Conservation (phyloP, 257 asterid species). For the Jacaranda mimosifolia region DNA sequence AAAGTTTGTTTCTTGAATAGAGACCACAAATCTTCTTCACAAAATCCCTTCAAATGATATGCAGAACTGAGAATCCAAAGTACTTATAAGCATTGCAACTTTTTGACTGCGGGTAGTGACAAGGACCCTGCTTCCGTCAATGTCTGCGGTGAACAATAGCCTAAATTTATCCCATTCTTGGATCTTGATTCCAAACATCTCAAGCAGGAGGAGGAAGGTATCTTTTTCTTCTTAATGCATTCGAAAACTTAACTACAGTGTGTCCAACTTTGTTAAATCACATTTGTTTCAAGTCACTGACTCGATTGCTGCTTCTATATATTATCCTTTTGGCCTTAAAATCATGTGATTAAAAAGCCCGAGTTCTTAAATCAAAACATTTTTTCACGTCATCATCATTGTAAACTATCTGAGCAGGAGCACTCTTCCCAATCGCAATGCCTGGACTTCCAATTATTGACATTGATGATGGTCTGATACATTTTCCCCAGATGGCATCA, state of each 20-base stretch:
- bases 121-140: conserved; percentile 41
- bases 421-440: conserved; percentile 17
- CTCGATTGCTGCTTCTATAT: no score
- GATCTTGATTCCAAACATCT: conserved; percentile 45
- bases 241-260: neutral
- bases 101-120: conserved; percentile 33
- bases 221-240: conserved; percentile 29
- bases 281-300: no score
- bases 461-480: neutral
- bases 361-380: conserved; percentile 30
- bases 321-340: conserved; percentile 29
- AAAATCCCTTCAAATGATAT: conserved; percentile 34
- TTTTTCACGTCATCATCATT: conserved; percentile 39
- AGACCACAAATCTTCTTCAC: conserved; percentile 39
- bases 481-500: conserved; percentile 22
- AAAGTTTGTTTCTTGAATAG: conserved; percentile 38
- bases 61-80: neutral
- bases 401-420: neutral
- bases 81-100: conserved; percentile 13
- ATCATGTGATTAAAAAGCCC: conserved; percentile 15
- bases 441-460: conserved; percentile 41
- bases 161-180: conserved; percentile 35
- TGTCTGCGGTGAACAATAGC: conserved; percentile 29
- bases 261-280: no score
- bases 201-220: conserved; percentile 45